Percentiles rank a stretch among this genome's conserved stretches.
Evolutionary conservation across 306 rosid genomes (phyloP).

Genomic region (Gillenia trifoliata): DNA sequence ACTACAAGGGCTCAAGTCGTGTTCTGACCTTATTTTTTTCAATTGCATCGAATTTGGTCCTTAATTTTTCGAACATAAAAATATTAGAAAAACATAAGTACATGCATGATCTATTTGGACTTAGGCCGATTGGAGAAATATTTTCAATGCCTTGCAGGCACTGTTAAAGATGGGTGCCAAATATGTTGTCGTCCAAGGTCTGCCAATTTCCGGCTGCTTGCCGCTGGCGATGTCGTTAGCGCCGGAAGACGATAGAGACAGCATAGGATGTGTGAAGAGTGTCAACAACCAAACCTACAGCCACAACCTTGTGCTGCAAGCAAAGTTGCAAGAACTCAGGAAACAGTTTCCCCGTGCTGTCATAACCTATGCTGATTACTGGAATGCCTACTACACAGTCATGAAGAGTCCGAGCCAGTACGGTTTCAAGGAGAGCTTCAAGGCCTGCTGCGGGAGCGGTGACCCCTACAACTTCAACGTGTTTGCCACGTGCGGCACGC

Average conservation of each 20-base stretch:
- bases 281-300: constrained; percentile 46
- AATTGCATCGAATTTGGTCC: too few species aligned
- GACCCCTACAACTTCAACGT: constrained; percentile 54
- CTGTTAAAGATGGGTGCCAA: constrained; percentile 80
- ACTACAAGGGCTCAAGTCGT: too few species aligned
- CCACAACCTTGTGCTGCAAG: constrained; percentile 51
- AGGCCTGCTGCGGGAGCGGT: constrained; percentile 77
- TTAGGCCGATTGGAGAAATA: not conserved
- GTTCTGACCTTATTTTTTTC: too few species aligned
- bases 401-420: constrained; percentile 49
- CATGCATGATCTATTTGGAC: too few species aligned
- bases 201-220: constrained; percentile 71
- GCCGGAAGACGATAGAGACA: constrained; percentile 50
- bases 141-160: constrained; percentile 37
- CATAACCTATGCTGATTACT: constrained; percentile 74
- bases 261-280: constrained; percentile 73
- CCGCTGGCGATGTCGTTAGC: constrained; percentile 63
- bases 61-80: too few species aligned
- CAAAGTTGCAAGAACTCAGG: constrained; percentile 47
- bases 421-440: constrained; percentile 56
- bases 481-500: constrained; percentile 57
- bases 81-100: too few species aligned
- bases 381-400: constrained; percentile 56
- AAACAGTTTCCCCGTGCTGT: constrained; percentile 54
- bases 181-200: constrained; percentile 72